Evolutionary conservation across 305 asterid genomes (phyloP).

Genomic region (Striga hermonthica): DNA sequence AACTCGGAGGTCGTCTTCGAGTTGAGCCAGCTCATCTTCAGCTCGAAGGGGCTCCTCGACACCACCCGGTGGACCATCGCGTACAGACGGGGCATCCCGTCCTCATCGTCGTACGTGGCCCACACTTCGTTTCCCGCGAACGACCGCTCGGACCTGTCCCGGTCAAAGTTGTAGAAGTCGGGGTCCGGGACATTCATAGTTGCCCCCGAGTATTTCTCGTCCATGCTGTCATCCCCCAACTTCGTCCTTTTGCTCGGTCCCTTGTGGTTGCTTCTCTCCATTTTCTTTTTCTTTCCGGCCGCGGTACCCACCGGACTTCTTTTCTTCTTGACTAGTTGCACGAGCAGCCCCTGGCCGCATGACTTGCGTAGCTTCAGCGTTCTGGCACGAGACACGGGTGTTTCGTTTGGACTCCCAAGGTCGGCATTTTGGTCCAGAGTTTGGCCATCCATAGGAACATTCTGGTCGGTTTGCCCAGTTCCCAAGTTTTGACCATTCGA

Average conservation of each 20-base stretch:
- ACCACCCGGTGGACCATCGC: slow-evolving; percentile 71
- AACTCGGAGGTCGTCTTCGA: slow-evolving; percentile 71
- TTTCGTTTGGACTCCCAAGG: slow-evolving; percentile 34
- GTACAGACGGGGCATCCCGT: slow-evolving; percentile 96
- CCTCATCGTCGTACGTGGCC: slow-evolving; percentile 85
- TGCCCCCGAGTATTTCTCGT: slow-evolving; percentile 1
- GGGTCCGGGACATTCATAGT: slow-evolving; percentile 87
- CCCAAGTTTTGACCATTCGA: not conserved
- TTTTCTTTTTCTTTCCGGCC: slow-evolving; percentile 35
- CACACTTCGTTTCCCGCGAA: slow-evolving; percentile 81
- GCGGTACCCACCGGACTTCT: slow-evolving; percentile 36
- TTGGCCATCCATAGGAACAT: slow-evolving; percentile 27
- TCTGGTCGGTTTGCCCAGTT: slow-evolving; percentile 26
- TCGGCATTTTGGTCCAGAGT: not conserved
- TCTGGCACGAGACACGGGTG: slow-evolving; percentile 33
- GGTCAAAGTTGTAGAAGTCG: slow-evolving; percentile 87
- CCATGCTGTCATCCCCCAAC: not conserved
- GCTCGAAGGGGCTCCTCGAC: slow-evolving; percentile 66
- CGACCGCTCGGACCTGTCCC: slow-evolving; percentile 62
- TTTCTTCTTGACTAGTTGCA: slow-evolving; percentile 32
- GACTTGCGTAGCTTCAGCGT: no score
- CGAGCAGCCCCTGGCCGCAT: slow-evolving; percentile 28
- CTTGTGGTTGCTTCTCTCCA: not conserved
- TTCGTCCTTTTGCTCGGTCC: not conserved
- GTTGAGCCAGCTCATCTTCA: slow-evolving; percentile 86